Base-by-base conservation (phyloP, 2,329 filamentous ascomycete genomes). In the Albifimbria verrucaria region DNA sequence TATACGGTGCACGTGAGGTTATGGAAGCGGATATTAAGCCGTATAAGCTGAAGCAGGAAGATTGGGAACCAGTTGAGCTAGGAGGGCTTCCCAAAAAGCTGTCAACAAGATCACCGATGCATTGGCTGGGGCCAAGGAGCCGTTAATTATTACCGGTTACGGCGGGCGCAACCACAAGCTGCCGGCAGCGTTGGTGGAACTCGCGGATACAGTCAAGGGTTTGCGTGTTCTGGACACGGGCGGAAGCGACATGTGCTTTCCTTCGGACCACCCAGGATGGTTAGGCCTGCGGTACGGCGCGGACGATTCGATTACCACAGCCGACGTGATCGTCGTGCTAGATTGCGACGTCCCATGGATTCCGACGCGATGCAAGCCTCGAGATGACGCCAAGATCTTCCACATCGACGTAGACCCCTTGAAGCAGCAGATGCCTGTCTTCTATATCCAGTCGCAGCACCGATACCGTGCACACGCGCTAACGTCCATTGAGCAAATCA, bases 271-370 rank as follows among this genome's bases (percentile, higher is more conserved):
- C 60, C 82, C 79, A 2, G 82, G 72, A 0, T 88, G 80, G 71
- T 65, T 89, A 23, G 86, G 92, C 2, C 68, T 93, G 49, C 79
- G 85, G 36, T 93, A 86, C 62, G 90, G 90, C 7, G 77, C 81
- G 4, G 88, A 95, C 49, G 82, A 89, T 2, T 77, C 78, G 26
- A 89, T 96, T 65, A 80, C 78, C 54, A 82, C 83, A 1, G 90
- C 92, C 1, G 92, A 96, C 67, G 83, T 91, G 25, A 94, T 96
- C 57, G 60, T 96, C 1, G 86, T 96, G 3, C 67, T 95, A 20
- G 89, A 96, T 69, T 94, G 90, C 60, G 92, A 96, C 66, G 90
- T 96, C 1, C 92, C 92, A 0, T 96, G 91, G 90, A 92, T 97
- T 52, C 85, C 87, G 15, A 94, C 90, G 0, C 83, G 85, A 21